Base-by-base conservation (phyloP, 2,329 filamentous ascomycete species). In the Lachnellula hyalina region DNA sequence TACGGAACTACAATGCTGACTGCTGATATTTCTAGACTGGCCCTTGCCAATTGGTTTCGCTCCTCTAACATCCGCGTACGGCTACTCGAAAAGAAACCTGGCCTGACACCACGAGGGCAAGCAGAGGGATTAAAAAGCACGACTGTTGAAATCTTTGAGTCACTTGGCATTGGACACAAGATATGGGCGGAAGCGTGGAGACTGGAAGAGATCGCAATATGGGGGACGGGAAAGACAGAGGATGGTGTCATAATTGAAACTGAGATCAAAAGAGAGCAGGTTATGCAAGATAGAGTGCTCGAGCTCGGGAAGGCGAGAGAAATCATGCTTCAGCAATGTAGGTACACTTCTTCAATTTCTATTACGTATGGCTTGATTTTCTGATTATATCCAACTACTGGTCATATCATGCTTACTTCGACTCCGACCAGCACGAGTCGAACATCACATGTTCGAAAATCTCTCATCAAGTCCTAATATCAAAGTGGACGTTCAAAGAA, bases 111-210 rank as follows among this genome's bases (percentile, higher is more conserved):
- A 38, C 32, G 32, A 3, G 36, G 47, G 17, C 47, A 49, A 41
- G 47, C 47, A 17, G 47, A 49, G 35, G 47, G n/a, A 15, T 17
- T 49, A 8, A 38, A 49, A 41, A 38, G 47, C 21, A 42, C 23
- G 15, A 51, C 49, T n/a, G 38, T 51, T 28, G 49, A 51, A 40
- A 47, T 47, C 3, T 51, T 51, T 21, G 49, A 51, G 15, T 51
- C 49, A 23, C 17, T 45, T 34, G 49, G 49, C 15, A 44, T 51
- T 45, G 40, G 38, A 9, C 23, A 51, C n/a, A 21, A 45, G n/a
- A 36, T 51, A 51, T 51, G 40, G 49, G 40, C 36, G 17, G 49
- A 51, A 45, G 17, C 15, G 25, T 44, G 40, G 36, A 42, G 40
- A 19, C 17, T 51, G 17, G 38, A 44, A 11, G 49, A 45, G 25